phyloP scores from a whole-genome alignment of 2,329 filamentous ascomycete species.

The Alternaria novae-zelandiae region DNA sequence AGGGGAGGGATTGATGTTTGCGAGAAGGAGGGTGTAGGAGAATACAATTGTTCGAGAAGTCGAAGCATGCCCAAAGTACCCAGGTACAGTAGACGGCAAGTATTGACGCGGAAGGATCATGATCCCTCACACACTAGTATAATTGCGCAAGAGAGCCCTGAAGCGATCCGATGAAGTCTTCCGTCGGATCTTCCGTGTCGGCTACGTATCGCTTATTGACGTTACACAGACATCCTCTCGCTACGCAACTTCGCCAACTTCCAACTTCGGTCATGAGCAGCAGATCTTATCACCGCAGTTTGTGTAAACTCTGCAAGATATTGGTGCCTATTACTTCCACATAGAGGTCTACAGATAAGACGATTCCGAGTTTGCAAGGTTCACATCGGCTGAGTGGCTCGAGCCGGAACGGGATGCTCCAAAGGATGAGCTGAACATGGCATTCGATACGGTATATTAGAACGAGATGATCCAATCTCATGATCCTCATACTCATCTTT shows the following conservation, averaged over 20 bases:
- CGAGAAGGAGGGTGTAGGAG: not conserved
- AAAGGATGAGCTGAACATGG: not conserved
- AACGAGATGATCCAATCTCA: fast-evolving
- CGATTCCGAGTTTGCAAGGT: not conserved
- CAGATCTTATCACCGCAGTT: not conserved
- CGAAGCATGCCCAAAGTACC: not conserved
- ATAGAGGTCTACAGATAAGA: not conserved
- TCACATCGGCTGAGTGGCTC: not conserved
- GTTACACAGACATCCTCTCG: not conserved
- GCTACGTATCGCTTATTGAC: not conserved
- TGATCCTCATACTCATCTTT: not conserved
- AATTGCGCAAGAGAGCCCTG: not conserved
- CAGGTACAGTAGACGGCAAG: not conserved
- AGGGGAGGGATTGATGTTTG: fast-evolving
- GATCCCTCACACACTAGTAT: not conserved
- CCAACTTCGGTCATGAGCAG: not conserved
- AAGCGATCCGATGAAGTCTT: not conserved
- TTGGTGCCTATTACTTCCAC: not conserved
- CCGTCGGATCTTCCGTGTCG: not conserved
- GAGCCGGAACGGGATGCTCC: not conserved
- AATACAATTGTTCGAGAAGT: not conserved
- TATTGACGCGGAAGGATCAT: not conserved
- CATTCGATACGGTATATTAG: not conserved
- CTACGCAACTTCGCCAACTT: not conserved
- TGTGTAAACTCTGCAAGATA: not conserved